phyloP scores from a whole-genome alignment of 164 flowering plant species.

The Malania oleifera region DNA sequence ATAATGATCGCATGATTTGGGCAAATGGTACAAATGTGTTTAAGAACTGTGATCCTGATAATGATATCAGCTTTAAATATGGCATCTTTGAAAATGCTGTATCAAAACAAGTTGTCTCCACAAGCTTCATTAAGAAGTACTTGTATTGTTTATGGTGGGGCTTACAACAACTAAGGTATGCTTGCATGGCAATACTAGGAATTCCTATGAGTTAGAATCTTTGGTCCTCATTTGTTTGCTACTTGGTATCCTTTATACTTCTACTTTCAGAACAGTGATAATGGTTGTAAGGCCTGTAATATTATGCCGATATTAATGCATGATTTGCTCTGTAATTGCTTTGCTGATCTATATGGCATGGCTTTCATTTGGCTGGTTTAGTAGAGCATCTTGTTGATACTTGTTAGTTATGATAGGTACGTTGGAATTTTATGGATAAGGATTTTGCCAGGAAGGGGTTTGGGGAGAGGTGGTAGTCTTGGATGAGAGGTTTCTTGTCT shows the following conservation, averaged over 20 bases:
- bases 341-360: too few relatives aligned
- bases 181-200: background rate
- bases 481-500: too few relatives aligned
- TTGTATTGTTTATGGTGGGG: conserved; percentile 98
- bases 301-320: background rate
- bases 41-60: conserved; percentile 49
- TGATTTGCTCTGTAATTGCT: too few relatives aligned
- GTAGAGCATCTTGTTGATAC: too few relatives aligned
- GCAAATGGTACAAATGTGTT: conserved; percentile 50
- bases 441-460: too few relatives aligned
- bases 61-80: conserved; percentile 39
- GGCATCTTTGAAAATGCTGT: conserved; percentile 77
- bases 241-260: background rate
- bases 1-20: conserved; percentile 37
- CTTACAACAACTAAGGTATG: conserved; percentile 82
- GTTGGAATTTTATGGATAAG: too few relatives aligned
- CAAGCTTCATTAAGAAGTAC: conserved; percentile 57
- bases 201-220: background rate
- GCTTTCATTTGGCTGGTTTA: too few relatives aligned
- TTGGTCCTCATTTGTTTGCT: background rate
- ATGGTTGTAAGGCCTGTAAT: background rate
- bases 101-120: conserved; percentile 50
- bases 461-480: too few relatives aligned
- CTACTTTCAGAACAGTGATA: background rate
- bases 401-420: too few relatives aligned